phyloP scores from a whole-genome alignment of 2,329 filamentous ascomycete genomes.

The Colletotrichum sp. region DNA sequence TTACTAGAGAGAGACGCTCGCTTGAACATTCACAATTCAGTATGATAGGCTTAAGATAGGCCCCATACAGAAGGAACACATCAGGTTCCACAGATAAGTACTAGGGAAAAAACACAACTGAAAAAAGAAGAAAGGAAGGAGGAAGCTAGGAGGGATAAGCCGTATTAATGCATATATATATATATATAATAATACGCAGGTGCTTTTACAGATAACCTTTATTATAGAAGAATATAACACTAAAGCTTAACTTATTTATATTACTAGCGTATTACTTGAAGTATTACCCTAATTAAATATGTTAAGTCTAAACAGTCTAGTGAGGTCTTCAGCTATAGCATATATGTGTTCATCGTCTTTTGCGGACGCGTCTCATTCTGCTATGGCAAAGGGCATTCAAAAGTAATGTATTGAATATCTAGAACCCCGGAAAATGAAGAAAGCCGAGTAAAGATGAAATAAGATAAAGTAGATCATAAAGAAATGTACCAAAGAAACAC shows the following conservation, averaged over 20 bases:
- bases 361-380: background rate
- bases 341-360: background rate
- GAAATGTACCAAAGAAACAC: accelerated
- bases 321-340: background rate
- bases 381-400: accelerated
- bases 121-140: background rate
- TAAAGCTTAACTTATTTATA: accelerated
- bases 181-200: background rate
- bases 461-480: accelerated
- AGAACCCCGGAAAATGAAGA: background rate
- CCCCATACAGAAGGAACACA: background rate
- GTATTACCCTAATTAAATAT: accelerated
- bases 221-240: background rate
- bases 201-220: accelerated
- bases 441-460: accelerated
- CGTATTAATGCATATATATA: accelerated
- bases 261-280: accelerated
- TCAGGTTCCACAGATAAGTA: background rate
- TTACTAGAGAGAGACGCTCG: no score
- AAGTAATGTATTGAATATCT: background rate
- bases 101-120: no score
- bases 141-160: no score
- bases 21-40: background rate
- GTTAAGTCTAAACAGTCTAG: accelerated
- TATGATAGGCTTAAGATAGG: accelerated